A percentile compares a stretch with the other conserved stretches of the same genome.
These are phyloP conservation scores for Angophora floribunda DNA, from an alignment of 345 rosid species.

Conservation along the genomic window DNA sequence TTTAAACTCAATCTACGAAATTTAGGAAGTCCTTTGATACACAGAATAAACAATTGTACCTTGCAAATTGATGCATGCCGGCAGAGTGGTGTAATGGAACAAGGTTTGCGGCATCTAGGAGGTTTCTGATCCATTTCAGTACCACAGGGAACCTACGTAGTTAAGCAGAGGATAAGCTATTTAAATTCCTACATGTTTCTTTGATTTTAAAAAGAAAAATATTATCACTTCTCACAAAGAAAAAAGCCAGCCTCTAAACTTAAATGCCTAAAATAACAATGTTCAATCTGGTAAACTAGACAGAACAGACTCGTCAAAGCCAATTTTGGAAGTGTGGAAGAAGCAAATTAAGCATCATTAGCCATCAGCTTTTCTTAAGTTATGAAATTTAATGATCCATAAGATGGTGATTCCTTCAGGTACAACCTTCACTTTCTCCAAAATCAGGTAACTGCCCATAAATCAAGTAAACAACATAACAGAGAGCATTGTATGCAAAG, in stretches of 20 bases:
- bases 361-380: neutral
- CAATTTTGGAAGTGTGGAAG: neutral
- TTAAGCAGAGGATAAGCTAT: neutral
- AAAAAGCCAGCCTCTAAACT: neutral
- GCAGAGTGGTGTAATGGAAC: constrained; percentile 53
- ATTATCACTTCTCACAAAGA: neutral
- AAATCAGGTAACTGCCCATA: neutral
- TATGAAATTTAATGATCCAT: neutral
- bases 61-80: constrained; percentile 57
- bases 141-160: constrained; percentile 89
- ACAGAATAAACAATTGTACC: constrained; percentile 30
- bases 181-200: neutral
- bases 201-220: neutral
- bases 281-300: neutral
- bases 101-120: constrained; percentile 77
- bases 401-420: neutral
- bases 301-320: neutral
- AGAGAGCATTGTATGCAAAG: neutral
- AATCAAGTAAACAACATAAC: neutral
- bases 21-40: neutral
- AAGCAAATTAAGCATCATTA: neutral
- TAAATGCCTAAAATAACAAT: neutral
- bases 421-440: neutral
- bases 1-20: neutral
- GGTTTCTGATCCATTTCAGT: constrained; percentile 84